These are phyloP conservation scores for Camellia oleifera DNA, from an alignment of 179 eudicot genomes.

Conservation along the genomic window DNA sequence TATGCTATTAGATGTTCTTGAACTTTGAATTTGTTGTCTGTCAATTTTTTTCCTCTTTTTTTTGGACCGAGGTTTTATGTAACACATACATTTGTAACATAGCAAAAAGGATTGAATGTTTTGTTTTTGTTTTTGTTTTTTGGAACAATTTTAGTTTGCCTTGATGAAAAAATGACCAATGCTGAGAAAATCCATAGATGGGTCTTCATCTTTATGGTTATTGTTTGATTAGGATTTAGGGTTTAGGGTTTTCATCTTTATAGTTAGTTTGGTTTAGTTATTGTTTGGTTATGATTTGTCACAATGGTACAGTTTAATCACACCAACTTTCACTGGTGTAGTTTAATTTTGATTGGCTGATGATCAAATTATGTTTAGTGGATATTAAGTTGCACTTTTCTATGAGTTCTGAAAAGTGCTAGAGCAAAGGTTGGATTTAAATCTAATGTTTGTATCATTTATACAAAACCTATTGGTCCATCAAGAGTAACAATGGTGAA, in stretches of 20 bases:
- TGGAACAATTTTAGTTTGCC: not conserved
- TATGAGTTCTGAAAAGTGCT: not conserved
- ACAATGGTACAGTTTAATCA: not conserved
- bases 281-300: not conserved
- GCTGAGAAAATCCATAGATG: not conserved
- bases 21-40: not conserved
- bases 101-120: not conserved
- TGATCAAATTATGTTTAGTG: not conserved
- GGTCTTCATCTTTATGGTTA: slow-evolving; percentile 1
- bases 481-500: not conserved
- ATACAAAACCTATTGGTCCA: not conserved
- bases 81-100: not conserved
- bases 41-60: not conserved
- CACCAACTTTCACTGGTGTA: not conserved
- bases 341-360: not conserved
- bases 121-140: not conserved
- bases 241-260: not conserved
- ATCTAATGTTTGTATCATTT: not conserved
- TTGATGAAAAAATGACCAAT: not conserved
- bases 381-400: not conserved
- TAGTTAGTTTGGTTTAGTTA: not conserved
- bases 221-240: not conserved
- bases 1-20: not conserved
- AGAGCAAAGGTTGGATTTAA: not conserved
- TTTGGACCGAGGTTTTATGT: not conserved